Conservation (phyloP, 2,329 filamentous ascomycete species). For the Aspergillus neotritici region DNA sequence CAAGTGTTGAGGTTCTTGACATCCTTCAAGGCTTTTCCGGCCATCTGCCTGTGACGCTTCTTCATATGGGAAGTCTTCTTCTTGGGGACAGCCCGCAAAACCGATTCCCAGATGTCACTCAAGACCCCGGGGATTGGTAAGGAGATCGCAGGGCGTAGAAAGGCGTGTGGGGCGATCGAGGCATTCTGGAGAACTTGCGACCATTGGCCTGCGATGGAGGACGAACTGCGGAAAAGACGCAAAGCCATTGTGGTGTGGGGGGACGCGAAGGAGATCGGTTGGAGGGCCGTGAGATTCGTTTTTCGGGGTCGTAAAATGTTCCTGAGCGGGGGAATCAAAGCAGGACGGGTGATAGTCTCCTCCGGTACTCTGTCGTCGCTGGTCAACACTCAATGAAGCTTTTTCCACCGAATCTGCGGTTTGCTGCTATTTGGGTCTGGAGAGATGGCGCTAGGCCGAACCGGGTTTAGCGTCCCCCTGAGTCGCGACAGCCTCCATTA, state of each 20-base stretch:
- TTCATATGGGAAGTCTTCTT: constrained; percentile 98
- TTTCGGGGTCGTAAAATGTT: too few species aligned
- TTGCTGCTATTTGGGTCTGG: constrained; percentile 20
- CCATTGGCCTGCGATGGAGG: constrained; percentile 19
- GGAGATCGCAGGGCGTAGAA: constrained; percentile 55
- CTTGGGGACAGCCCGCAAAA: constrained; percentile 90
- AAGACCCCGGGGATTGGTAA: constrained; percentile 63
- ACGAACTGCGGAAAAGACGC: constrained; percentile 18
- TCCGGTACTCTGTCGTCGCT: not conserved
- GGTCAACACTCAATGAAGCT: constrained; percentile 15
- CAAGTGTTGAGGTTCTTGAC: constrained; percentile 82
- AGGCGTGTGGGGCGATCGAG: constrained; percentile 50
- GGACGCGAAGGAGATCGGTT: not conserved
- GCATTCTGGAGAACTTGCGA: constrained; percentile 39
- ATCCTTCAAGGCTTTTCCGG: constrained; percentile 90
- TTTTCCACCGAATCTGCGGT: constrained; percentile 11
- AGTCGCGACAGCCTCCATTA: constrained; percentile 26
- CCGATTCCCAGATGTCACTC: constrained; percentile 83
- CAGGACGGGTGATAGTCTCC: constrained; percentile 3
- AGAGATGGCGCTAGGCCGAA: constrained; percentile 26
- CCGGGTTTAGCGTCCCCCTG: constrained; percentile 33
- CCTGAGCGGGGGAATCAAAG: constrained; percentile 1
- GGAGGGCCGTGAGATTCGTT: not conserved
- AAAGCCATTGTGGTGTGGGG: constrained; percentile 23
- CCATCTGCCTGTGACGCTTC: constrained; percentile 88